These are phyloP conservation scores for Irpex sp. DNA, from an alignment of 1,284 basidiomycete species.

Conservation along the genomic window DNA sequence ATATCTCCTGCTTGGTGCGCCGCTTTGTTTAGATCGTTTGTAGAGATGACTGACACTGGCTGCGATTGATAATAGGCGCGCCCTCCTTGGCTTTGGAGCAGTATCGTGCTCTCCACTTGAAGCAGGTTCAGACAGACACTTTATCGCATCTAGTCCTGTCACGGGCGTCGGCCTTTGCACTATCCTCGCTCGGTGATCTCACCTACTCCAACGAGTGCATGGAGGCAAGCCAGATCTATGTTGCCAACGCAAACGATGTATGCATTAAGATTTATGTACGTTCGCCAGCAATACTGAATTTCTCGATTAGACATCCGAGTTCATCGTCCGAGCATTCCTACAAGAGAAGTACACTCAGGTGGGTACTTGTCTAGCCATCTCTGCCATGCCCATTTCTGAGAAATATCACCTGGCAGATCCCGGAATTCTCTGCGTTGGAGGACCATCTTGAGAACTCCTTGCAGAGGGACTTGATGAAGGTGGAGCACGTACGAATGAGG, in stretches of 20 bases:
- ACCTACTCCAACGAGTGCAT: constrained; percentile 69
- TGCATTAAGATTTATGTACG: constrained; percentile 9
- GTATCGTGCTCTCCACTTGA: constrained; percentile 71
- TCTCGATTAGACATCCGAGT: constrained; percentile 65
- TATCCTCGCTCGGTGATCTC: constrained; percentile 67
- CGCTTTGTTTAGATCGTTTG: not conserved
- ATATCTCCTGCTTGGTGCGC: constrained; percentile 73
- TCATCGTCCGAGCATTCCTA: constrained; percentile 71
- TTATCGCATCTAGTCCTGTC: constrained; percentile 78
- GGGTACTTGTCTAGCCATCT: constrained; percentile 31
- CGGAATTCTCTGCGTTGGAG: constrained; percentile 78
- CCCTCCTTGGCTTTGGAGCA: constrained; percentile 70
- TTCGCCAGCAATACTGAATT: constrained; percentile 8
- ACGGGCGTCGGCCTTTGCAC: constrained; percentile 75
- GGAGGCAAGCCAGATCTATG: constrained; percentile 75
- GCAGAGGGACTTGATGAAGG: constrained; percentile 71
- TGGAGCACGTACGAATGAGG: constrained; percentile 81
- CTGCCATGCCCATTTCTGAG: not conserved
- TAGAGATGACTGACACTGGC: constrained; percentile 1
- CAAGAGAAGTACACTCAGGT: constrained; percentile 80
- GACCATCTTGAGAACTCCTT: constrained; percentile 76
- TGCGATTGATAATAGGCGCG: constrained; percentile 45
- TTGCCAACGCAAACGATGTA: constrained; percentile 74
- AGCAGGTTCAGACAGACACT: constrained; percentile 84
- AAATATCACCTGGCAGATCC: constrained; percentile 47